These are phyloP conservation scores for Brettanomyces nanus DNA, from an alignment of 805 yeast genomes.

Conservation along the genomic window DNA sequence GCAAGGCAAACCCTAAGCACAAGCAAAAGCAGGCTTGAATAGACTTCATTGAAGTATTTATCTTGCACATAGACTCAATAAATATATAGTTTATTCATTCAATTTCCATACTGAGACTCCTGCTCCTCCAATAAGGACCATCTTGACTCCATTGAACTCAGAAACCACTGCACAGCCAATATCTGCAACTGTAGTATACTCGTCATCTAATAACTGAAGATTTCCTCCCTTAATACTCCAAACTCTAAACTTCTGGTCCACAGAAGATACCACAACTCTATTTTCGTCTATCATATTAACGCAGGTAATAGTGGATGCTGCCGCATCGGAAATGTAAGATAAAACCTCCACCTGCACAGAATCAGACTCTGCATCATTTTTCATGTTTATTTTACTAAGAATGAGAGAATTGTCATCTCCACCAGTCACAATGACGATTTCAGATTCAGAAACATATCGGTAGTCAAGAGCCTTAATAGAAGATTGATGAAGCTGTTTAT, in stretches of 20 bases:
- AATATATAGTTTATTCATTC: not conserved
- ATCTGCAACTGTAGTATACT: constrained; percentile 81
- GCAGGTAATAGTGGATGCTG: constrained; percentile 81
- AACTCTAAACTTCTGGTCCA: constrained; percentile 67
- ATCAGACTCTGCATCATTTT: not conserved
- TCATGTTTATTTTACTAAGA: not conserved
- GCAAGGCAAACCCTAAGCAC: constrained; percentile 89
- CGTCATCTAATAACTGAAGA: constrained; percentile 28
- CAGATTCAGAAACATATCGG: constrained; percentile 3
- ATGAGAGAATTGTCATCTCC: constrained; percentile 84
- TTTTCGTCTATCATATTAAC: constrained; percentile 27
- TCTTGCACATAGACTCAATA: too few relatives aligned
- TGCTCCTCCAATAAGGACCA: constrained; percentile 66
- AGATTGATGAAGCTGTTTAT: constrained; percentile 69
- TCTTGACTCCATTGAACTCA: constrained; percentile 14
- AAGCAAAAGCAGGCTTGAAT: constrained; percentile 79
- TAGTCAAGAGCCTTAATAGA: constrained; percentile 62
- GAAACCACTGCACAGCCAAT: constrained; percentile 63
- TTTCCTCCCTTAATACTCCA: constrained; percentile 43
- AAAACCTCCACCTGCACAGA: constrained; percentile 31
- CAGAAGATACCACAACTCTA: constrained; percentile 56
- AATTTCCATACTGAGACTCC: constrained; percentile 40
- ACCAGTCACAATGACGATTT: constrained; percentile 51
- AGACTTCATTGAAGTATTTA: not conserved
- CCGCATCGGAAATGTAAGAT: constrained; percentile 48